phyloP scores from a whole-genome alignment of 176 grass and related monocot species.

The Elaeis guineensis region DNA sequence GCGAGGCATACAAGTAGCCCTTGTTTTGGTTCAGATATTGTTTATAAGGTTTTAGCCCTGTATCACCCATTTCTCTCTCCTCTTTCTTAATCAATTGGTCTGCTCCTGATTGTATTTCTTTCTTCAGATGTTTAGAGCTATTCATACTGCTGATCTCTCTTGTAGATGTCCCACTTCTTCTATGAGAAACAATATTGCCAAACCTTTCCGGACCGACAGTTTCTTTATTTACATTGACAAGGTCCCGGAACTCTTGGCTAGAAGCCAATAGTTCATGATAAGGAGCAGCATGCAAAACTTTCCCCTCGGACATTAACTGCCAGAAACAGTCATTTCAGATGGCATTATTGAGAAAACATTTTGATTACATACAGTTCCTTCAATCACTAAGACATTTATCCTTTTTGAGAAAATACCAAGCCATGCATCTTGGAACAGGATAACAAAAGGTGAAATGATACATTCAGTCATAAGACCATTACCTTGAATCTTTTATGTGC shows the following conservation, averaged over 20 bases:
- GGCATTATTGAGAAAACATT: no score
- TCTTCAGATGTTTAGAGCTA: constrained; percentile 24
- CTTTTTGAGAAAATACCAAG: no score
- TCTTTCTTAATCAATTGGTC: constrained; percentile 84
- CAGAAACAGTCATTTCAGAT: background rate
- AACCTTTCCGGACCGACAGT: constrained; percentile 38
- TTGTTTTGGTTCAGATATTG: constrained; percentile 73
- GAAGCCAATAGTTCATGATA: constrained; percentile 48
- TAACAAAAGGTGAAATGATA: no score
- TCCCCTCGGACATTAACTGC: constrained; percentile 85
- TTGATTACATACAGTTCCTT: no score
- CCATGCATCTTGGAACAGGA: no score
- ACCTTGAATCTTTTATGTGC: no score
- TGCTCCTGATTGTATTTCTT: constrained; percentile 15
- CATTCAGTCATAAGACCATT: no score
- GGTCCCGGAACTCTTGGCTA: constrained; percentile 71
- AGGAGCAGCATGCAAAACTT: constrained; percentile 46
- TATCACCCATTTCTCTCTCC: constrained; percentile 79
- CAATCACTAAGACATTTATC: no score
- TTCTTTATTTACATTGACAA: constrained; percentile 74
- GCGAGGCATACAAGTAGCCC: constrained; percentile 53
- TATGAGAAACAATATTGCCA: constrained; percentile 15
- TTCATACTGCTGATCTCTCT: constrained; percentile 30
- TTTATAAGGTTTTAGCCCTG: constrained; percentile 68
- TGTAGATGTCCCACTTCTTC: constrained; percentile 24